Percentiles rank a stretch among this genome's conserved stretches.
Evolutionary conservation across 78 protist species (phyloP).

Genomic region (Parvularia atlantis): DNA sequence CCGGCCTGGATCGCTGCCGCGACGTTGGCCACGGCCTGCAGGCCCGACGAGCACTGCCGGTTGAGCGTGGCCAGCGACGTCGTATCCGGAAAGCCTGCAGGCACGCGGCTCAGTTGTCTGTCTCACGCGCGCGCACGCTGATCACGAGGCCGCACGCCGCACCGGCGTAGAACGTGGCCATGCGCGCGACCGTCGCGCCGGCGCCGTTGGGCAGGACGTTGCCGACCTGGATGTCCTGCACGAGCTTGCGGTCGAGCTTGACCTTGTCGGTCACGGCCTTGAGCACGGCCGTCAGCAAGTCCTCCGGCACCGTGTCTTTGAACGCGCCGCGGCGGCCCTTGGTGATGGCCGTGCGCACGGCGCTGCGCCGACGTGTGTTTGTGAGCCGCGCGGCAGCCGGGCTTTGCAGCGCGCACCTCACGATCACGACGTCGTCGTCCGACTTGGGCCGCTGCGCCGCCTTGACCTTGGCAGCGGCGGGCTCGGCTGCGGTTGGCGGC

Average conservation of each 20-base stretch:
- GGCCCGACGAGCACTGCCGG: slow-evolving; percentile 81
- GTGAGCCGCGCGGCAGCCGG: no score
- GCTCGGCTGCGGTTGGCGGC: no score
- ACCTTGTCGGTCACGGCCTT: neutral
- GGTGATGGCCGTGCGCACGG: slow-evolving; percentile 49
- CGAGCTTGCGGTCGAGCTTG: neutral
- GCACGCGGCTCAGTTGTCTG: no score
- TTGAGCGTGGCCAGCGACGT: slow-evolving; percentile 49
- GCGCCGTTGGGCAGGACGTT: slow-evolving; percentile 1
- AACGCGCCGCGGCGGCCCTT: slow-evolving; percentile 62
- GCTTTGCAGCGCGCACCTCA: no score
- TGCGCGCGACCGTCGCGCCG: slow-evolving; percentile 48
- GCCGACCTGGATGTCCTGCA: neutral
- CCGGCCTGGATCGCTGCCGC: slow-evolving; percentile 66
- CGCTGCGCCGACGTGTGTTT: no score
- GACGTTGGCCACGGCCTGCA: slow-evolving; percentile 65
- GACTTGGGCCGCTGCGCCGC: no score
- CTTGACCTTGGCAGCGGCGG: no score
- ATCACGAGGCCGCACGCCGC: no score
- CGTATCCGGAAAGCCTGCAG: slow-evolving; percentile 29
- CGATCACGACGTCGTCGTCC: no score
- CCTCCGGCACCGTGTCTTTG: slow-evolving; percentile 57
- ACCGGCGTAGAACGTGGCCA: slow-evolving; percentile 46
- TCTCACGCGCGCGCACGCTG: no score
- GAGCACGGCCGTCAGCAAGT: slow-evolving; percentile 43